Percentiles rank a stretch among this genome's conserved stretches.
Conservation (phyloP, 768 basidiomycete genomes). For the button mushroom (Agaricus bisporus) region DNA sequence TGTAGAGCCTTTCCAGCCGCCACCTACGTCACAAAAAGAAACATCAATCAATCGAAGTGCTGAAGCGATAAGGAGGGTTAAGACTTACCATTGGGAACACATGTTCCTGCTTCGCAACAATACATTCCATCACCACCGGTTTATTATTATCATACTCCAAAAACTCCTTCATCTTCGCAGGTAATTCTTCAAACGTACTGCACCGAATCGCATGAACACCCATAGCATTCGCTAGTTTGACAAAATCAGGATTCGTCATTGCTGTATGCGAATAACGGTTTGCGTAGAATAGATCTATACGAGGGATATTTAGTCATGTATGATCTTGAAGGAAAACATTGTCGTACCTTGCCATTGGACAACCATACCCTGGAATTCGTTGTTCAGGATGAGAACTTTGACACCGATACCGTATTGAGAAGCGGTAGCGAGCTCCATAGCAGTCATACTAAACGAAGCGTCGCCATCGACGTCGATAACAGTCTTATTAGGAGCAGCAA, state of each 20-base stretch:
- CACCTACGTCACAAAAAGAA: constrained; percentile 39
- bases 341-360: constrained; percentile 92
- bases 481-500: constrained; percentile 87
- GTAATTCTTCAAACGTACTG: constrained; percentile 64
- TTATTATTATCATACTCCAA: constrained; percentile 85
- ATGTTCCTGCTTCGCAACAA: constrained; percentile 79
- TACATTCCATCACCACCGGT: constrained; percentile 88
- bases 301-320: too few species aligned
- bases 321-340: too few species aligned
- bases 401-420: constrained; percentile 89
- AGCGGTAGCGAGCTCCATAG: constrained; percentile 97
- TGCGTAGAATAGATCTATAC: constrained; percentile 89
- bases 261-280: constrained; percentile 93
- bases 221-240: constrained; percentile 86
- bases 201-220: constrained; percentile 87
- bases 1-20: constrained; percentile 93
- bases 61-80: constrained; percentile 3
- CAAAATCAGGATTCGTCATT: constrained; percentile 96
- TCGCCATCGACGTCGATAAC: constrained; percentile 98
- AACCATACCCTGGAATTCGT: constrained; percentile 99
- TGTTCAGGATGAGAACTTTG: constrained; percentile 90
- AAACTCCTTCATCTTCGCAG: constrained; percentile 97
- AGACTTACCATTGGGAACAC: constrained; percentile 80
- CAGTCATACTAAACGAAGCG: constrained; percentile 98
- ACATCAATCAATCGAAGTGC: background rate